Percentiles rank a stretch among this genome's conserved stretches.
Conservation (phyloP, 495 filamentous ascomycete genomes). For the Parachaetomium inaequale region DNA sequence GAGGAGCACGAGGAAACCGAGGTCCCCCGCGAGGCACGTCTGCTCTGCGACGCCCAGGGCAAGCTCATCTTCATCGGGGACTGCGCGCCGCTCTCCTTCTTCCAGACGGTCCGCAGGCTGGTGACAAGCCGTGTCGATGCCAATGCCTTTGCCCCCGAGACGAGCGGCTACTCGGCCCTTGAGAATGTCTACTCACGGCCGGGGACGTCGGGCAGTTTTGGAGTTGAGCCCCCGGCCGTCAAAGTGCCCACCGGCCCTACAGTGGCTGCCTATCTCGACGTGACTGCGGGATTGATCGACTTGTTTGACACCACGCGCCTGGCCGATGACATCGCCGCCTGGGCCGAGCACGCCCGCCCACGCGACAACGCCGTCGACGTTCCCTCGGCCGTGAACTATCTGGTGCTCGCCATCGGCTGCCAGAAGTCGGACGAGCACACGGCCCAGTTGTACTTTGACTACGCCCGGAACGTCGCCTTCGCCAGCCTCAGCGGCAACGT, state of each 20-base stretch:
- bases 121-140: slow-evolving; percentile 61
- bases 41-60: slow-evolving; percentile 56
- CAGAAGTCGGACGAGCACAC: slow-evolving; percentile 50
- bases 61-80: slow-evolving; percentile 66
- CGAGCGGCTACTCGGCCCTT: slow-evolving; percentile 60
- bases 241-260: slow-evolving; percentile 20
- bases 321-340: slow-evolving; percentile 28
- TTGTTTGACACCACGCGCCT: slow-evolving; percentile 38
- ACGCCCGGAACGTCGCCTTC: slow-evolving; percentile 54
- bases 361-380: slow-evolving; percentile 34
- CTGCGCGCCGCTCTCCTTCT: slow-evolving; percentile 63
- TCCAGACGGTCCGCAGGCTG: slow-evolving; percentile 64
- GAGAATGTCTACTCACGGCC: slow-evolving; percentile 42
- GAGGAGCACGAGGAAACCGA: slow-evolving; percentile 43
- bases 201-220: not conserved
- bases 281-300: slow-evolving; percentile 41
- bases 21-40: slow-evolving; percentile 47
- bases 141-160: slow-evolving; percentile 62
- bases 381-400: slow-evolving; percentile 53
- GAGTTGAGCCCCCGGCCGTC: slow-evolving; percentile 23
- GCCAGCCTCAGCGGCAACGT: slow-evolving; percentile 54
- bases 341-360: slow-evolving; percentile 23
- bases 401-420: slow-evolving; percentile 59
- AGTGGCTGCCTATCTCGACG: slow-evolving; percentile 37
- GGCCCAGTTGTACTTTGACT: slow-evolving; percentile 53